These are phyloP conservation scores for Pholiota conissans DNA, from an alignment of 768 basidiomycete genomes.

Conservation along the genomic window DNA sequence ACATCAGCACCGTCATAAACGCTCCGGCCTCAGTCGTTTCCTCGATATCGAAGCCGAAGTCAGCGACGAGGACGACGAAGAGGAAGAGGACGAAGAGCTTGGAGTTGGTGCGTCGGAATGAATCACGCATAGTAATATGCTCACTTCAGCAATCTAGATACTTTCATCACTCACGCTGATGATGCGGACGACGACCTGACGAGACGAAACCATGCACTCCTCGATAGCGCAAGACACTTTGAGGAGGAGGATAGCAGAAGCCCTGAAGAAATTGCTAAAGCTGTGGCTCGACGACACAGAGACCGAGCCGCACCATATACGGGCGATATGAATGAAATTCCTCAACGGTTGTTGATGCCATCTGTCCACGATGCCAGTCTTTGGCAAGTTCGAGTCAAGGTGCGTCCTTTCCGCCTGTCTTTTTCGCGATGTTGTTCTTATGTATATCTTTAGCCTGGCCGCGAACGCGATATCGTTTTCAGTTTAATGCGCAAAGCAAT, in stretches of 20 bases:
- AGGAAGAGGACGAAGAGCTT: constrained; percentile 78
- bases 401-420: constrained; percentile 33
- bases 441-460: constrained; percentile 61
- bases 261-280: constrained; percentile 81
- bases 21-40: constrained; percentile 72
- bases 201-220: constrained; percentile 63
- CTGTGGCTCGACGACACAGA: constrained; percentile 76
- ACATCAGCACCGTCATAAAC: constrained; percentile 63
- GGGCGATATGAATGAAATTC: constrained; percentile 91
- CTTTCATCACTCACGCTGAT: constrained; percentile 69
- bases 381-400: constrained; percentile 95
- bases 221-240: constrained; percentile 62
- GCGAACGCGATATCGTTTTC: constrained; percentile 91
- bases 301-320: constrained; percentile 72
- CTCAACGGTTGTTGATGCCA: constrained; percentile 93
- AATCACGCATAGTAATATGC: constrained; percentile 2
- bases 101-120: constrained; percentile 42
- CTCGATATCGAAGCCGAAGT: constrained; percentile 96
- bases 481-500: constrained; percentile 94
- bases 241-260: constrained; percentile 76
- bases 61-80: constrained; percentile 95
- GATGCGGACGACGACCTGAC: constrained; percentile 65
- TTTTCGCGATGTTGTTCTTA: background rate
- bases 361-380: constrained; percentile 93
- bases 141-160: constrained; percentile 41